Percentiles rank a stretch among this genome's conserved stretches.
Evolutionary conservation across 2,329 filamentous ascomycete genomes (phyloP).

Genomic region (Stromatinia cepivora): DNA sequence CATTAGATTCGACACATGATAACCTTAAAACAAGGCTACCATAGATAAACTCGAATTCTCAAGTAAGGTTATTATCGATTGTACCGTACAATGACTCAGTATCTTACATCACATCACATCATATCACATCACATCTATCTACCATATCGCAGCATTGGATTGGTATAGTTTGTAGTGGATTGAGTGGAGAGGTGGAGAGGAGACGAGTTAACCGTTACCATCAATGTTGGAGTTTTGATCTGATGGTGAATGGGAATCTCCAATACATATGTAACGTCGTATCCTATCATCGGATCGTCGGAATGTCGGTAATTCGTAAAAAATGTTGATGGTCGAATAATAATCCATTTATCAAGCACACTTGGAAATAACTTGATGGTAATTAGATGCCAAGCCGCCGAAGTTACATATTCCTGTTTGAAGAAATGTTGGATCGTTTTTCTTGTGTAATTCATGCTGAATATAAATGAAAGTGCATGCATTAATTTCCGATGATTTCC

Average conservation of each 20-base stretch:
- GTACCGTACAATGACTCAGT: not conserved
- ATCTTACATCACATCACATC: not conserved
- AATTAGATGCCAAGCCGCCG: not conserved
- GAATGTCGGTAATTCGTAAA: not conserved
- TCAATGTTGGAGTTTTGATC: not conserved
- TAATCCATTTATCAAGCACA: not conserved
- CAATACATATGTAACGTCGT: conserved; percentile 23
- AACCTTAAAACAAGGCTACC: not conserved
- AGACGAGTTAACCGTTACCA: not conserved
- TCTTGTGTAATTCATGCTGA: too few relatives aligned
- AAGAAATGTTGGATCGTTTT: not conserved
- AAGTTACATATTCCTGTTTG: not conserved
- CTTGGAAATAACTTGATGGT: not conserved
- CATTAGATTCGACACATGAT: conserved; percentile 3
- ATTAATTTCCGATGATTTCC: not conserved
- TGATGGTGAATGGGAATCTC: not conserved
- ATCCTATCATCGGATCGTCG: conserved; percentile 9
- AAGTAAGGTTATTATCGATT: not conserved
- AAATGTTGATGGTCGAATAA: not conserved
- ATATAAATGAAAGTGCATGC: too few relatives aligned
- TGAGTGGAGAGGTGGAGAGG: conserved; percentile 4
- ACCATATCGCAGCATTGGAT: not conserved
- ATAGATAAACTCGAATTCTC: not conserved
- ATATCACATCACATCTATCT: conserved; percentile 1
- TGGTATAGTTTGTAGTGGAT: conserved; percentile 1